Base-by-base conservation (phyloP, 225 moss, liverwort and hornwort species). In the Climacium dendroides region DNA sequence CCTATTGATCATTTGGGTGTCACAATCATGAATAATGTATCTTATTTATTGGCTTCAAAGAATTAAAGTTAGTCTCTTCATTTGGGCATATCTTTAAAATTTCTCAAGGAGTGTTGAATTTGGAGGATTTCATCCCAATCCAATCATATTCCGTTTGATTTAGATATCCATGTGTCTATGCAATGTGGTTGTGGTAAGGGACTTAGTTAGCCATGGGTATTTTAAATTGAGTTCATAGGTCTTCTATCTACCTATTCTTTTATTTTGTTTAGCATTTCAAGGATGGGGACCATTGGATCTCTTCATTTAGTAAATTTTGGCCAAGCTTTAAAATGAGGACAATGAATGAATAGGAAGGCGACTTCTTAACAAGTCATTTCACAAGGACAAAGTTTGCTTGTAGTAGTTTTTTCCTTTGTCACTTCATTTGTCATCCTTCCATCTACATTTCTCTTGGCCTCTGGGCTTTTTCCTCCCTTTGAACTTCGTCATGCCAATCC, bases 121-220 rank as follows among this genome's bases (percentile, higher is more conserved):
- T 0, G 2, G 5, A 11, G n/a, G 66, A 39, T 69, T 70, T 41
- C 41, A 41, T 41, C 1, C 1, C 22, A 70, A 41, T 70, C 5
- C 8, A 41, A 41, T 41, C 41, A 41, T 41, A 0, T 41, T 41
- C 3, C 8, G 3, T 13, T 41, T 41, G 8, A 26, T 70, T 25
- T 70, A 70, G 8, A 41, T 5, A 25, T 25, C 41, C 0, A 9
- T 25, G 5, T 5, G 1, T n/a, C n/a, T n/a, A n/a, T n/a, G n/a
- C n/a, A n/a, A 15, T 0, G 1, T 70, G 26, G 26, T 25, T 1
- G 0, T 71, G 5, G 71, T 0, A 43, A 0, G 26, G 9, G 9
- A 9, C 2, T 26, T 43, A 1, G 16, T 5, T 26, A 43, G 43
- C 26, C 9, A 43, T 43, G 16, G 26, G 1, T 2, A 43, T 1